phyloP scores from a whole-genome alignment of 805 yeast genomes.

The Suhomyces prunicola region DNA sequence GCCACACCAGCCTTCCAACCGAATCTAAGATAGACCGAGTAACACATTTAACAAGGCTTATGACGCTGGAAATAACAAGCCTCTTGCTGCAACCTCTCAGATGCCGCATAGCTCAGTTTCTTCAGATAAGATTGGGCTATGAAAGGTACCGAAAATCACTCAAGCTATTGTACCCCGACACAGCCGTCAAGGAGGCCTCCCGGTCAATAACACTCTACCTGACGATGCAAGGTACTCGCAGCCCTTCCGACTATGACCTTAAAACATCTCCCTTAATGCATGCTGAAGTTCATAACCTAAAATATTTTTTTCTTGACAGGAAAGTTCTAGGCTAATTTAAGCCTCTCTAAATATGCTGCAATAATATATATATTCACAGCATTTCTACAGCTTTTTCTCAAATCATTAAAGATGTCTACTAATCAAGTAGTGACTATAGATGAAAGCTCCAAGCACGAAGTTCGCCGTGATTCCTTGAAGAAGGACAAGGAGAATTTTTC shows the following conservation, averaged over 20 bases:
- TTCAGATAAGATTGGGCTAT: neutral
- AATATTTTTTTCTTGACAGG: neutral
- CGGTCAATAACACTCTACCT: neutral
- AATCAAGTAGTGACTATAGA: neutral
- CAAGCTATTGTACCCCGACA: neutral
- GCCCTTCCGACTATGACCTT: neutral
- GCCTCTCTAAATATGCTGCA: neutral
- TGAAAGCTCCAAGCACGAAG: neutral
- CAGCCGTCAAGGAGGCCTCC: neutral
- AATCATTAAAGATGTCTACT: neutral
- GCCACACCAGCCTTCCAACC: neutral
- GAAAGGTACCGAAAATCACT: neutral
- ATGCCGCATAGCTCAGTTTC: neutral
- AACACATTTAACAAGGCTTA: neutral
- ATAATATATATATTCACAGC: neutral
- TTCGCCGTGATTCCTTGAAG: neutral
- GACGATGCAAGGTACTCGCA: neutral
- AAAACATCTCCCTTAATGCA: neutral
- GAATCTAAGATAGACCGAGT: neutral
- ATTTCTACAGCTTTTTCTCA: neutral
- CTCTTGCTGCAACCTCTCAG: neutral
- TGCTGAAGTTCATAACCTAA: neutral
- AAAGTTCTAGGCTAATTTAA: neutral
- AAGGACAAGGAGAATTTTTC: neutral
- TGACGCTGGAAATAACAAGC: neutral